A percentile compares a stretch with the other conserved stretches of the same genome.
These are phyloP conservation scores for Plasmopara viticola DNA, from an alignment of 352 stramenopile genomes.

Conservation along the genomic window DNA sequence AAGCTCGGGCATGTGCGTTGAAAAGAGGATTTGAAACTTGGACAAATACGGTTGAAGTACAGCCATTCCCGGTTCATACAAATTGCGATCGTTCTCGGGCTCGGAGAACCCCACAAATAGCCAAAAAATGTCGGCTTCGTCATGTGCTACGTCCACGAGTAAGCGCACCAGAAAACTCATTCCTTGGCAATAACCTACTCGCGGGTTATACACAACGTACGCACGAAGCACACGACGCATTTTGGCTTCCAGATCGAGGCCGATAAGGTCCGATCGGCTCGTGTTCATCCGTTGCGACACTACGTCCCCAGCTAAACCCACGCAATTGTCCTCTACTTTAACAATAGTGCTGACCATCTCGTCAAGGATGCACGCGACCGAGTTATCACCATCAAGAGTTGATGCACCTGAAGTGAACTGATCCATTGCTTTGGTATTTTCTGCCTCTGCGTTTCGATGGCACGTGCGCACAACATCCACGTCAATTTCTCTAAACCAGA, in stretches of 20 bases:
- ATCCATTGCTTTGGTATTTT: background rate
- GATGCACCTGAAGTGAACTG: background rate
- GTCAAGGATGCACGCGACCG: constrained; percentile 12
- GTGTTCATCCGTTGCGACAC: background rate
- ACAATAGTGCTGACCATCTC: constrained; percentile 20
- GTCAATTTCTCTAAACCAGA: constrained; percentile 79
- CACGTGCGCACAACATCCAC: constrained; percentile 74
- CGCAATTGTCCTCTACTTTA: constrained; percentile 1
- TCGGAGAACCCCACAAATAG: constrained; percentile 74
- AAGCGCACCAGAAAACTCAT: constrained; percentile 82
- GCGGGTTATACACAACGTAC: constrained; percentile 77
- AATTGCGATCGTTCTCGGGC: constrained; percentile 58
- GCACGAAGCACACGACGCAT: constrained; percentile 72
- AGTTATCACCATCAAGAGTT: constrained; percentile 7
- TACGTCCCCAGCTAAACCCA: background rate
- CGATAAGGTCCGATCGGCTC: background rate
- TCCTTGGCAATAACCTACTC: constrained; percentile 82
- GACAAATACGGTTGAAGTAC: constrained; percentile 58
- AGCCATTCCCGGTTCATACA: constrained; percentile 72
- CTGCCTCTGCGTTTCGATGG: constrained; percentile 45
- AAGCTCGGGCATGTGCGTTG: constrained; percentile 60
- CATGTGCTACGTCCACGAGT: constrained; percentile 53
- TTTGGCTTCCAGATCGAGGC: constrained; percentile 38
- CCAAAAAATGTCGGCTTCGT: constrained; percentile 79
- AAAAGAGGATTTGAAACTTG: constrained; percentile 62